Conservation (phyloP, 352 stramenopile genomes). For the Globisporangium spinosum region DNA sequence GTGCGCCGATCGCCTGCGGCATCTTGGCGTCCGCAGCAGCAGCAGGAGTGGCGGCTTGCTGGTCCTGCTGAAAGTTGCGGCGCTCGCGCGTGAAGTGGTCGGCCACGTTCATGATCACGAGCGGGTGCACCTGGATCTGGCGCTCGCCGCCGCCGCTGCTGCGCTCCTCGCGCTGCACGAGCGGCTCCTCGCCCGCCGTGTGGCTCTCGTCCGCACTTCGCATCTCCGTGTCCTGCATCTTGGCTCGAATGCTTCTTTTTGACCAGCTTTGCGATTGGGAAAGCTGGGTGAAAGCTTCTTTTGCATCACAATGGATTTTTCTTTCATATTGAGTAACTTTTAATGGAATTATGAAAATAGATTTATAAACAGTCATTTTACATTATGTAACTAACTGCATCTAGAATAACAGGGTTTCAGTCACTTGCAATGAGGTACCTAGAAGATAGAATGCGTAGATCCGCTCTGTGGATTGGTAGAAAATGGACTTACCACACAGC, state of each 20-base stretch:
- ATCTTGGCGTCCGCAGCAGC: slow-evolving; percentile 32
- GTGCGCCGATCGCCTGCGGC: slow-evolving; percentile 77
- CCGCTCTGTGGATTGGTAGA: neutral
- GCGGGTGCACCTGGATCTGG: slow-evolving; percentile 75
- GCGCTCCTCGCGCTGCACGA: slow-evolving; percentile 45
- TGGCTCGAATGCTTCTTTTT: slow-evolving; percentile 10
- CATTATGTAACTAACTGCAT: neutral
- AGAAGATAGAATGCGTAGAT: neutral
- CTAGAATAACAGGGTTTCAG: neutral
- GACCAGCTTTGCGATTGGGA: neutral
- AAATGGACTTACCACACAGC: neutral
- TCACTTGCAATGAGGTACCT: neutral
- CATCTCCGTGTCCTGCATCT: slow-evolving; percentile 63
- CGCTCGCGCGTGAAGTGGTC: slow-evolving; percentile 93
- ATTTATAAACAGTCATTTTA: neutral
- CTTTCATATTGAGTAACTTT: neutral
- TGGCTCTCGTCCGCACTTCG: slow-evolving; percentile 22
- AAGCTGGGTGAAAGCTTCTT: neutral
- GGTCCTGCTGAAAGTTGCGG: slow-evolving; percentile 42
- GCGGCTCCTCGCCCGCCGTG: slow-evolving; percentile 27
- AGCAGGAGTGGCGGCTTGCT: slow-evolving; percentile 2
- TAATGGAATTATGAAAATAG: neutral
- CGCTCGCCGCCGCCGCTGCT: slow-evolving; percentile 50
- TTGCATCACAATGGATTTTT: neutral
- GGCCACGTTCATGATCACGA: slow-evolving; percentile 93